phyloP scores from a whole-genome alignment of 768 basidiomycete species.

The Hydnum rufescens region DNA sequence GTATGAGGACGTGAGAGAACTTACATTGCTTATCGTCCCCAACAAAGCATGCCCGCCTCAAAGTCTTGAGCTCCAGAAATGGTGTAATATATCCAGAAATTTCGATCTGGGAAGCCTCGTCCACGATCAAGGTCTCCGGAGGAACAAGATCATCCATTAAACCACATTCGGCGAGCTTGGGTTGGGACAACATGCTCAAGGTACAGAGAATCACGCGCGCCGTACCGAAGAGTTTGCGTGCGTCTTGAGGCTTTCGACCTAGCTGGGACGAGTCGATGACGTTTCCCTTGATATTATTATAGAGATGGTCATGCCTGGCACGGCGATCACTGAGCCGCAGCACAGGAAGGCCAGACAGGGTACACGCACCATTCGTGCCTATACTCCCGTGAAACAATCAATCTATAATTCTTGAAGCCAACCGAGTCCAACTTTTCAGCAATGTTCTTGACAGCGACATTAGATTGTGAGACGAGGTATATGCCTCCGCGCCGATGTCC shows the following conservation, averaged over 20 bases:
- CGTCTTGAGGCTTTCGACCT: constrained; percentile 14
- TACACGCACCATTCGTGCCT: constrained; percentile 35
- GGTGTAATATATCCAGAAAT: constrained; percentile 28
- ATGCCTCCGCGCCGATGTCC: neutral
- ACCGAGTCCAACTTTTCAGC: constrained; percentile 51
- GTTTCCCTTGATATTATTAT: constrained; percentile 27
- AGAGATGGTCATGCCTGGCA: constrained; percentile 68
- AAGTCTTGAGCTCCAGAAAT: constrained; percentile 7
- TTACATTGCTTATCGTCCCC: constrained; percentile 35
- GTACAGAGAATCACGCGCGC: constrained; percentile 54
- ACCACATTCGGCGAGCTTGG: constrained; percentile 18
- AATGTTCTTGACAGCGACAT: constrained; percentile 80
- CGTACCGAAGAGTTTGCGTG: constrained; percentile 21
- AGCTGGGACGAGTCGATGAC: constrained; percentile 34
- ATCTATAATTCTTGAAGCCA: constrained; percentile 29
- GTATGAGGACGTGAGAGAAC: constrained; percentile 6
- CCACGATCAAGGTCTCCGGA: constrained; percentile 27
- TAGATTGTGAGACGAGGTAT: constrained; percentile 71
- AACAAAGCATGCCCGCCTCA: constrained; percentile 31
- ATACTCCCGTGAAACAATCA: constrained; percentile 57
- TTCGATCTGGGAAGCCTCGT: constrained; percentile 35
- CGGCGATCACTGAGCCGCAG: constrained; percentile 1
- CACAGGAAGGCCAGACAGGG: neutral
- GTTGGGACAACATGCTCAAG: constrained; percentile 51
- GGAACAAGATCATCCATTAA: constrained; percentile 22